A percentile compares a stretch with the other conserved stretches of the same genome.
Conservation (phyloP, 2,329 filamentous ascomycete species). For the Penicillium carneum region DNA sequence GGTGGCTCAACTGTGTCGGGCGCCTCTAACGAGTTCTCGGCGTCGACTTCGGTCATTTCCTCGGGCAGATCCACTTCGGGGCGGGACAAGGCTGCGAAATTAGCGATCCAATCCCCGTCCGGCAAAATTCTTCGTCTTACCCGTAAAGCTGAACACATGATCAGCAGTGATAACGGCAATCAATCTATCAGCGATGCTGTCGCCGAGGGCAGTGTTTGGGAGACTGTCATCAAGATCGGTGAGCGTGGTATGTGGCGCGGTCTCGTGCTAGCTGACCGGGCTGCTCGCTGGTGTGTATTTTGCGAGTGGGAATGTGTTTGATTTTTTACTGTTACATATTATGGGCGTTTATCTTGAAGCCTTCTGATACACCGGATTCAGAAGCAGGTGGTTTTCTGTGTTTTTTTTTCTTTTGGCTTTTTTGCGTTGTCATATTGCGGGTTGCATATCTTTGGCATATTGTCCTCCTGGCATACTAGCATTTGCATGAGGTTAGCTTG, state of each 20-base stretch:
- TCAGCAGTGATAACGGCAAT: constrained; percentile 41
- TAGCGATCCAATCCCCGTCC: constrained; percentile 90
- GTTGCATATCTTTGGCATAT: constrained; percentile 20
- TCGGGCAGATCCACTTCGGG: constrained; percentile 44
- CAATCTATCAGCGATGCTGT: constrained; percentile 48
- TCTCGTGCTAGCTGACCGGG: constrained; percentile 69
- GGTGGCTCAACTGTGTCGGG: constrained; percentile 60
- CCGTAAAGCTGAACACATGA: constrained; percentile 57
- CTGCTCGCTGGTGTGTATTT: constrained; percentile 73
- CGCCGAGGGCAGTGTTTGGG: constrained; percentile 66
- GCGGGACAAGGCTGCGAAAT: constrained; percentile 82
- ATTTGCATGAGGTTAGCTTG: constrained; percentile 38
- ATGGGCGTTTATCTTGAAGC: constrained; percentile 10
- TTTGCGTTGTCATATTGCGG: constrained; percentile 9
- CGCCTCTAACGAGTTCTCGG: constrained; percentile 52
- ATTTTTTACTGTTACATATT: constrained; percentile 29
- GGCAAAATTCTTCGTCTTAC: constrained; percentile 85
- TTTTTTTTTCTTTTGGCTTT: constrained; percentile 6
- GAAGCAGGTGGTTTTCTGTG: constrained; percentile 3
- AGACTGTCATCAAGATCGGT: constrained; percentile 72
- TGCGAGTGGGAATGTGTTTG: constrained; percentile 69
- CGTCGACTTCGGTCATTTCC: constrained; percentile 63
- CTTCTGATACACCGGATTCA: constrained; percentile 11
- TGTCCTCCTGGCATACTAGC: constrained; percentile 30
- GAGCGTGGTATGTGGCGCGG: constrained; percentile 69